Base-by-base conservation (phyloP, 805 yeast genomes). In the Wickerhamiella spandovensis region DNA sequence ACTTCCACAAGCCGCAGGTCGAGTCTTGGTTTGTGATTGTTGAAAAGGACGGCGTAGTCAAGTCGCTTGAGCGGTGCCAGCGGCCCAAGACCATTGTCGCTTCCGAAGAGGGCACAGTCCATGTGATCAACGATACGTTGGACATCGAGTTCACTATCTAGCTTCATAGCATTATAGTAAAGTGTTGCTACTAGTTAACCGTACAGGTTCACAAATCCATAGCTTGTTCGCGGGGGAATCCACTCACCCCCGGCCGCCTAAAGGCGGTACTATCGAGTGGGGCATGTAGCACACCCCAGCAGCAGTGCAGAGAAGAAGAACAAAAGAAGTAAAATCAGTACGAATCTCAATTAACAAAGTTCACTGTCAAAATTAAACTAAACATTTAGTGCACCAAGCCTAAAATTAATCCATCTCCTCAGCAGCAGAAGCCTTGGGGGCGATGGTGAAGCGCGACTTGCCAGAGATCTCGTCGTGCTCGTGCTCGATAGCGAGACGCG, bases 1-100 rank as follows among this genome's bases (percentile, higher is more conserved):
- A 76, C 58, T 92, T 85, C 68, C 95, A 95, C 44, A 90, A 92
- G 65, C 71, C 80, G 2, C 98, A 92, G 66, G 81, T 87, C 60
- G 97, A 92, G 63, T 79, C 94, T 0, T 92, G 98, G 97, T 86
- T 90, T 64, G 75, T 81, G 9, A 75, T 90, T 46, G 78, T 79
- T 54, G 66, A 67, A 24, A 65, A 68, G 6, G 69, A 65, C 2
- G 74, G 74, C 44, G 84, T 81, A 58, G 62, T 90, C 24, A 65
- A 75, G 38, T 71, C 82, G 42, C 68, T 90, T 44, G 86, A 85
- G 60, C 77, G 97, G 59, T 82, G 87, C 4, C 80, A 84, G 23
- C 92, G 92, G 2, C 70, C 63, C 46, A 58, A 63, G 13, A 46
- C 45, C 8, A 37, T 60, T 38, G 22, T 18, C 1, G 35, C 28